Percentiles rank a stretch among this genome's conserved stretches.
phyloP scores from a whole-genome alignment of 306 rosid species.

The Pyrus betulifolia region DNA sequence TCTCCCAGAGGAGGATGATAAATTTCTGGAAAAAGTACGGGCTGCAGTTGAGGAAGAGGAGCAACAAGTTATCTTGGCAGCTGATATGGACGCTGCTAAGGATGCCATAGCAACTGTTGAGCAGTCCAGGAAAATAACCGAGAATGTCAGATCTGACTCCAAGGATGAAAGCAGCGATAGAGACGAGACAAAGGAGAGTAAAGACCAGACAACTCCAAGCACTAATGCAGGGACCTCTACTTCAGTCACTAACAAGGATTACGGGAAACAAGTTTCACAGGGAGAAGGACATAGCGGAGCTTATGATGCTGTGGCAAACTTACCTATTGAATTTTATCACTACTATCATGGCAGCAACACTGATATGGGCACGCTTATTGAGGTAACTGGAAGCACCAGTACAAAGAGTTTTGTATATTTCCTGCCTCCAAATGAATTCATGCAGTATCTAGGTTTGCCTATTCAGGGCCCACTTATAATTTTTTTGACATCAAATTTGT shows the following conservation, averaged over 20 bases:
- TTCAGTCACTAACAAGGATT: conserved; percentile 32
- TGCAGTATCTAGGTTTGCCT: background rate
- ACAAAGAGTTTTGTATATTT: background rate
- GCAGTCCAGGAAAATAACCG: conserved; percentile 56
- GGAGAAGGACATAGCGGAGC: conserved; percentile 39
- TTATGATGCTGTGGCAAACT: conserved; percentile 58
- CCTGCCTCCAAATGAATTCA: no score
- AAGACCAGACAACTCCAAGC: conserved; percentile 18
- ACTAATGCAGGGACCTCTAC: conserved; percentile 25
- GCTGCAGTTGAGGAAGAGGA: conserved; percentile 94
- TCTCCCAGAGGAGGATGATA: conserved; percentile 87
- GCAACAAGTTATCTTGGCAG: conserved; percentile 80
- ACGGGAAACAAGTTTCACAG: conserved; percentile 30
- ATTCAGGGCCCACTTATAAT: background rate
- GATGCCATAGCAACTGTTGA: conserved; percentile 82
- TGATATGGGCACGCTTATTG: conserved; percentile 87
- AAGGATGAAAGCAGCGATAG: conserved; percentile 24
- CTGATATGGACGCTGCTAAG: conserved; percentile 73
- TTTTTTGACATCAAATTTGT: background rate
- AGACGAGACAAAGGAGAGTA: conserved; percentile 20
- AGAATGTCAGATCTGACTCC: conserved; percentile 28
- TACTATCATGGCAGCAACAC: conserved; percentile 84
- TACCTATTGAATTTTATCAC: conserved; percentile 89
- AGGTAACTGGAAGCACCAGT: conserved; percentile 39
- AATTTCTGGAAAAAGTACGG: conserved; percentile 69